Evolutionary conservation across 371 early-diverging fungal species (phyloP), one percentile per base, ranked within the genome.

Genomic region (Choanephora cucurbitarum): DNA sequence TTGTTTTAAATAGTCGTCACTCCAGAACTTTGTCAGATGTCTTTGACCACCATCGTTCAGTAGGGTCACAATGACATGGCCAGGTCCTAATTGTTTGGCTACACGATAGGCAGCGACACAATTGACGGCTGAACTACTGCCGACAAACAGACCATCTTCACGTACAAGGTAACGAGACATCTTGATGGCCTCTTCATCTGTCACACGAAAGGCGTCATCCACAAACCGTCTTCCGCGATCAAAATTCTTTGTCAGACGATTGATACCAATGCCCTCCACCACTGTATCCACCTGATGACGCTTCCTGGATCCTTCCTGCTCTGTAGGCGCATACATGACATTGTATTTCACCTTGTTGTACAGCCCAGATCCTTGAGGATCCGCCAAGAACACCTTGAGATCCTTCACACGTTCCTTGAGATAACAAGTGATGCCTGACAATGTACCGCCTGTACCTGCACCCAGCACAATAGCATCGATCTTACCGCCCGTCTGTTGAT

Each of bases 261-360:
- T 97, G 61, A 96, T 87, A 0, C 98, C 98, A 5, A 98, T 87
- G 0, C 97, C 98, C 70, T 98, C 98, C 0, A 98, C 95, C 10
- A 97, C 83, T 11, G 98, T 91, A 66, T 97, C 98, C 19, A 96
- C 92, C 67, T 98, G 98, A 69, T 98, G 96, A 8, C 98, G 84
- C 48, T 80, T 79, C 15, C 98, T 76, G 7, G 82, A 90, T 5
- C 98, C 98, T 72, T 98, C 98, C 31, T 86, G 82, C 62, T 96
- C 96, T 5, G 83, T 82, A 1, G 89, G 84, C 0, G 94, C 71
- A 75, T 92, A 98, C 91, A 97, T 87, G 58, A 93, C 83, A 50
- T 89, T 88, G 69, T 91, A 88, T 64, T 91, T 90, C 63, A 98
- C 90, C 59, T 91, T 92, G 81, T 95, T 87, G 60, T 84, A 94